These are phyloP conservation scores for Massariosphaeria phaeospora DNA, from an alignment of 495 filamentous ascomycete species.

Conservation along the genomic window DNA sequence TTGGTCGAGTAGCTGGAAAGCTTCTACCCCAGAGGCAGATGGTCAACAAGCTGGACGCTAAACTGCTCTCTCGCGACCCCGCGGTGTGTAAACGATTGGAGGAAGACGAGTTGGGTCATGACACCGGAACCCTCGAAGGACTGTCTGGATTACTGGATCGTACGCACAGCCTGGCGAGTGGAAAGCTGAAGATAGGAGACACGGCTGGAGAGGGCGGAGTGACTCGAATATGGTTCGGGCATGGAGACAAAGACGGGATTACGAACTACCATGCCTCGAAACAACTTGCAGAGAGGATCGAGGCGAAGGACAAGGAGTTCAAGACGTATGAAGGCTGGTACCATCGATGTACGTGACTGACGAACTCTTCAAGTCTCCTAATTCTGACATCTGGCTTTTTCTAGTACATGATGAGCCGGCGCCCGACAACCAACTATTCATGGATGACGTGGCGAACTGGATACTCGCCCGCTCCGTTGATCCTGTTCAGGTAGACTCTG, in stretches of 20 bases:
- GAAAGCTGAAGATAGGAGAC: slow-evolving; percentile 40
- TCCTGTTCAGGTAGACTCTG: slow-evolving; percentile 13
- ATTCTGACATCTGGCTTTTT: not conserved
- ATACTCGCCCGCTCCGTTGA: slow-evolving; percentile 51
- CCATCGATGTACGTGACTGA: slow-evolving; percentile 54
- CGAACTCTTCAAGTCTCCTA: not conserved
- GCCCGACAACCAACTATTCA: slow-evolving; percentile 57
- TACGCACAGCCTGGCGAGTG: slow-evolving; percentile 48
- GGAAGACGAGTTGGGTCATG: slow-evolving; percentile 65
- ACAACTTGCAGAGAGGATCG: slow-evolving; percentile 53
- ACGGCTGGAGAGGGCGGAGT: slow-evolving; percentile 37
- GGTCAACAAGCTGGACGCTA: slow-evolving; percentile 52
- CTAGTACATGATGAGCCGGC: slow-evolving; percentile 65
- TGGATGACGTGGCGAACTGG: slow-evolving; percentile 69
- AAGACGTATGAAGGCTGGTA: slow-evolving; percentile 71
- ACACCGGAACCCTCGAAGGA: slow-evolving; percentile 74
- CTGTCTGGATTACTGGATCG: slow-evolving; percentile 71
- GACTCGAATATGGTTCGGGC: slow-evolving; percentile 55
- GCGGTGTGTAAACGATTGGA: slow-evolving; percentile 50
- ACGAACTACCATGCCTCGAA: slow-evolving; percentile 58
- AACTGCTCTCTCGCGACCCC: slow-evolving; percentile 59
- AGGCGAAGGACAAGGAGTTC: slow-evolving; percentile 61
- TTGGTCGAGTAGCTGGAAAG: slow-evolving; percentile 59
- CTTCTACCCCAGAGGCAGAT: slow-evolving; percentile 60
- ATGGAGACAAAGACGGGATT: slow-evolving; percentile 64